phyloP scores from a whole-genome alignment of 140 eudicot genomes.

The Ambrosia hybrid region DNA sequence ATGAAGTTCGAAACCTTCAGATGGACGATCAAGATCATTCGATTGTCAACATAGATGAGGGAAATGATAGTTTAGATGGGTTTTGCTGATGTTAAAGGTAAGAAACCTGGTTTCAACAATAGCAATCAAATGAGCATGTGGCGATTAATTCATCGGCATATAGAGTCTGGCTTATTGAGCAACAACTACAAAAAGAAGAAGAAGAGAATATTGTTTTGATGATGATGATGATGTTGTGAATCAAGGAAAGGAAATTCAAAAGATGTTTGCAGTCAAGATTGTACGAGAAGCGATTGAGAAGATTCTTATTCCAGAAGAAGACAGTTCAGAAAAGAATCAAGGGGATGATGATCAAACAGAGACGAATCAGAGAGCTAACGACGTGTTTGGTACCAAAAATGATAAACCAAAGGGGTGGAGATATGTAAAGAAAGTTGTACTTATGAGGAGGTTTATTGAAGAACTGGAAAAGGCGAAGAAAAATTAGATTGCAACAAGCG shows the following conservation, averaged over 20 bases:
- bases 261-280: constrained; percentile 70
- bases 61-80: constrained; percentile 12
- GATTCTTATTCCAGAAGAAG: constrained; percentile 82
- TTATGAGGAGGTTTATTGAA: constrained; percentile 55
- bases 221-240: constrained; percentile 36
- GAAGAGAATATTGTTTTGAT: constrained; percentile 19
- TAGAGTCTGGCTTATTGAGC: constrained; percentile 45
- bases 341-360: constrained; percentile 22
- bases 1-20: too few species aligned
- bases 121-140: constrained; percentile 75
- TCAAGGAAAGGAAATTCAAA: constrained; percentile 58
- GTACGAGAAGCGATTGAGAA: constrained; percentile 87
- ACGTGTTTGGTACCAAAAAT: constrained; percentile 18
- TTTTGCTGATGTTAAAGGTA: constrained; percentile 17
- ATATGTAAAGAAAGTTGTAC: constrained; percentile 58
- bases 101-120: constrained; percentile 36
- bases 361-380: constrained; percentile 20
- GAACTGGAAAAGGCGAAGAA: constrained; percentile 69
- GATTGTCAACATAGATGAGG: too few species aligned
- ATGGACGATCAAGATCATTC: too few species aligned
- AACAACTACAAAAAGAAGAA: constrained; percentile 26
- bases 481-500: constrained; percentile 50
- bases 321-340: constrained; percentile 35
- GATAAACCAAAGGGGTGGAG: constrained; percentile 73
- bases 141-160: constrained; percentile 70